Evolutionary conservation across 495 filamentous ascomycete species (phyloP).

Genomic region (Daldinia vernicosa): DNA sequence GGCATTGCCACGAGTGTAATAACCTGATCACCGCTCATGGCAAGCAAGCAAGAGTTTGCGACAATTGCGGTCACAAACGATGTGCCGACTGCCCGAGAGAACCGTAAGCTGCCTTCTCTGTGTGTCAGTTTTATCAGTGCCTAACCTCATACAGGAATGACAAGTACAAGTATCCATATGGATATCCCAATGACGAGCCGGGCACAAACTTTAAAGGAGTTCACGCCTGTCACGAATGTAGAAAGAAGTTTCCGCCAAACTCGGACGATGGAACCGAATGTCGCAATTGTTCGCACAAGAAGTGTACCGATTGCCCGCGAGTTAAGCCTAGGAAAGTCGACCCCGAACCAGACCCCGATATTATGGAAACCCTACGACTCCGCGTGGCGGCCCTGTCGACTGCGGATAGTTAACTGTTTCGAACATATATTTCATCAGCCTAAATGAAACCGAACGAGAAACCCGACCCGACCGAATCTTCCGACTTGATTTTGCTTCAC

Average conservation of each 20-base stretch:
- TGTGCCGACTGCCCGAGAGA: constrained; percentile 85
- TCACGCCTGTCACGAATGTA: constrained; percentile 73
- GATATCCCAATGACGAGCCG: constrained; percentile 75
- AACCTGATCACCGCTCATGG: constrained; percentile 65
- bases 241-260: constrained; percentile 60
- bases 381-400: constrained; percentile 41
- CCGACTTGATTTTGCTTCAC: constrained; percentile 8
- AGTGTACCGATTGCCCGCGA: constrained; percentile 57
- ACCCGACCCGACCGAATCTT: constrained; percentile 3
- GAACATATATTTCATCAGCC: neutral
- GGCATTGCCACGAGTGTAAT: constrained; percentile 80
- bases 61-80: constrained; percentile 74
- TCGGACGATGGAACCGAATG: constrained; percentile 59
- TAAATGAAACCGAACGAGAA: neutral
- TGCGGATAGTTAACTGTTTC: constrained; percentile 23
- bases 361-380: constrained; percentile 62
- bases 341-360: constrained; percentile 70
- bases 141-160: constrained; percentile 62
- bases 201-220: constrained; percentile 57
- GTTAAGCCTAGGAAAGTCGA: constrained; percentile 67
- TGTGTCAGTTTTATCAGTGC: neutral
- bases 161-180: constrained; percentile 76
- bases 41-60: constrained; percentile 70
- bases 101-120: constrained; percentile 66
- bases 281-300: constrained; percentile 67